Evolutionary conservation across 345 rosid species (phyloP), one percentile per base, ranked within the genome.

Genomic region (Cardamine occulta): DNA sequence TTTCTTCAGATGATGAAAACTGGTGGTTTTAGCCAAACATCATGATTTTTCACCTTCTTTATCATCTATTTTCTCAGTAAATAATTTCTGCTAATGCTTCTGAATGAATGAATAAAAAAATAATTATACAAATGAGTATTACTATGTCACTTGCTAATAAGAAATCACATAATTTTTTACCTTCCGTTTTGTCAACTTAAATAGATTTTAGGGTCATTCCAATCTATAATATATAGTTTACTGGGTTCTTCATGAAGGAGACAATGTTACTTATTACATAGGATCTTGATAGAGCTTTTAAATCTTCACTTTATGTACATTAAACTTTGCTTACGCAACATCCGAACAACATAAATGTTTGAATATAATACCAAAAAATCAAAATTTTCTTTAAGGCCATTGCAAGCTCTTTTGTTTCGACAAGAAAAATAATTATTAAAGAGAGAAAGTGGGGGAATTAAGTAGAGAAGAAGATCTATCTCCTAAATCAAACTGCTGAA

Each of bases 1-100:
- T 80, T 80, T 53, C 67, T 58, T 61, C 80, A 80, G 69, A 70
- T 80, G 80, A 80, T 80, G 82, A 80, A 80, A 28, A 19, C 42
- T 45, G 69, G 69, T 54, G 82, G 40, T 4, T 75, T 75, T 64
- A 62, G 74, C 45, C 23, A 68, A 19, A 28, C 48, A 37, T 51
- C 48, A 39, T 68, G n/a, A 51, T n/a, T 21, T 15, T 28, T 68
- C 0, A 10, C 39, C 37, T 64, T 10, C 3, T 53, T 14, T n/a
- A 26, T 15, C 5, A 40, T 62, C 32, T 62, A 13, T 13, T 66
- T 52, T 17, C 28, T 60, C 28, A 40, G 70, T 76, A 76, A 15
- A 68, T 68, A 68, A 3, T 18, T 35, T 58, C 8, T 31, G 40
- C 9, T 35, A 39, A 37, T 48, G 53, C 53, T 48, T 49, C 55